Evolutionary conservation across 306 rosid genomes (phyloP).

Genomic region (Delonix regia): DNA sequence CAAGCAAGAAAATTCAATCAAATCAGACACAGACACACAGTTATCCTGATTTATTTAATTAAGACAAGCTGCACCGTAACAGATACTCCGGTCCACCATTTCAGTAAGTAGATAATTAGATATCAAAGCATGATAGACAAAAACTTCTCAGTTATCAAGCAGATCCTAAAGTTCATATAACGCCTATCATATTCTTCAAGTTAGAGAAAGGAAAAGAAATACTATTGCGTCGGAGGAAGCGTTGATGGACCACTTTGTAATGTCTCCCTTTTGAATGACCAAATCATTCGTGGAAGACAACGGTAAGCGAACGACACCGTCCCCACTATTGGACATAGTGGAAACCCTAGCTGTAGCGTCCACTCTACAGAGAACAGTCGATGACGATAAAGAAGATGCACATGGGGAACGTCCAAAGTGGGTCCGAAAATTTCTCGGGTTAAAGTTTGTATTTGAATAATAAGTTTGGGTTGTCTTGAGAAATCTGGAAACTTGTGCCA

Average conservation of each 20-base stretch:
- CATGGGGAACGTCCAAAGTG: background rate
- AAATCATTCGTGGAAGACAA: conserved; percentile 58
- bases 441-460: conserved; percentile 11
- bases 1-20: background rate
- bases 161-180: background rate
- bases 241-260: conserved; percentile 82
- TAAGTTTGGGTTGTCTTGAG: background rate
- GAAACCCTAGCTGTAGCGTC: conserved; percentile 42
- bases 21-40: background rate
- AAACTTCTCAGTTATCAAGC: background rate
- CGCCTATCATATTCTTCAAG: background rate
- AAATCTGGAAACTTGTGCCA: conserved; percentile 10
- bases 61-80: background rate
- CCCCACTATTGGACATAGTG: conserved; percentile 37
- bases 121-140: background rate
- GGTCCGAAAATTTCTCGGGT: conserved; percentile 13
- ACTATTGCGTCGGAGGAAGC: conserved; percentile 86
- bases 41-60: background rate
- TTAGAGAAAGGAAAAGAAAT: conserved; percentile 19
- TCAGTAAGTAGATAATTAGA: background rate
- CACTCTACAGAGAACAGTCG: conserved; percentile 30
- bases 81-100: background rate
- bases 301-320: conserved; percentile 60
- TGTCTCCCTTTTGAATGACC: conserved; percentile 83
- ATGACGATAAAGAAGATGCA: background rate